phyloP scores from a whole-genome alignment of 805 yeast species.

The Kuraishia borneana region DNA sequence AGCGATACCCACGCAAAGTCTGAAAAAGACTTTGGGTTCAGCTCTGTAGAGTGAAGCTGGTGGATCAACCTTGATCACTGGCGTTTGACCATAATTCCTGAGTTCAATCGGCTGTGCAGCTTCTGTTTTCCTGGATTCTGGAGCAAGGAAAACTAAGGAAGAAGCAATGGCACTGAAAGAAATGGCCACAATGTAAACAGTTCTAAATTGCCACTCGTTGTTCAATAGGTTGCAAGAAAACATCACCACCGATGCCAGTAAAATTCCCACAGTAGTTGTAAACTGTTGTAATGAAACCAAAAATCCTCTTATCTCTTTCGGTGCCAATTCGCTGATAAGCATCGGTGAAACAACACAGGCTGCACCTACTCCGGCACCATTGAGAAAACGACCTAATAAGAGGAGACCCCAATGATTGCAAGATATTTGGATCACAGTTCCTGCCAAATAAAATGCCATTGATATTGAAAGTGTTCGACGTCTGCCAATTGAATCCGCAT shows the following conservation, averaged over 20 bases:
- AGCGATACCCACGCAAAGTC: constrained; percentile 18
- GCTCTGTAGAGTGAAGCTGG: too few relatives aligned
- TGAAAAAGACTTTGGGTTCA: constrained; percentile 12
- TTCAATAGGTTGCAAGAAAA: constrained; percentile 6
- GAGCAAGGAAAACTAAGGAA: constrained; percentile 15
- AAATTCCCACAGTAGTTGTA: constrained; percentile 21
- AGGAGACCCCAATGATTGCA: constrained; percentile 12
- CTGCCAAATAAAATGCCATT: constrained; percentile 8
- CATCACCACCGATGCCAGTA: constrained; percentile 16
- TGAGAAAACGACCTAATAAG: constrained; percentile 15
- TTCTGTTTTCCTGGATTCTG: constrained; percentile 13
- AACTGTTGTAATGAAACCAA: constrained; percentile 20
- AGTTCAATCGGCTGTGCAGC: not conserved
- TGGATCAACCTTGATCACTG: not conserved
- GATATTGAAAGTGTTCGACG: constrained; percentile 12
- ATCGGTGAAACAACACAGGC: constrained; percentile 21
- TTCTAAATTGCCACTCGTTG: constrained; percentile 11
- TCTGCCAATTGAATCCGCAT: constrained; percentile 15
- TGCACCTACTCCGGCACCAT: constrained; percentile 20
- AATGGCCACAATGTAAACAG: constrained; percentile 12
- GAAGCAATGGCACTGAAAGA: constrained; percentile 7
- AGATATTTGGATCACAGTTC: constrained; percentile 10
- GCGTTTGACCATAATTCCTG: not conserved
- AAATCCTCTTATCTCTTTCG: constrained; percentile 16
- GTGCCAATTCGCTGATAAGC: constrained; percentile 23